Evolutionary conservation across 2,329 filamentous ascomycete genomes (phyloP), one percentile per base, ranked within the genome.

Genomic region (Hypoxylon sp.): DNA sequence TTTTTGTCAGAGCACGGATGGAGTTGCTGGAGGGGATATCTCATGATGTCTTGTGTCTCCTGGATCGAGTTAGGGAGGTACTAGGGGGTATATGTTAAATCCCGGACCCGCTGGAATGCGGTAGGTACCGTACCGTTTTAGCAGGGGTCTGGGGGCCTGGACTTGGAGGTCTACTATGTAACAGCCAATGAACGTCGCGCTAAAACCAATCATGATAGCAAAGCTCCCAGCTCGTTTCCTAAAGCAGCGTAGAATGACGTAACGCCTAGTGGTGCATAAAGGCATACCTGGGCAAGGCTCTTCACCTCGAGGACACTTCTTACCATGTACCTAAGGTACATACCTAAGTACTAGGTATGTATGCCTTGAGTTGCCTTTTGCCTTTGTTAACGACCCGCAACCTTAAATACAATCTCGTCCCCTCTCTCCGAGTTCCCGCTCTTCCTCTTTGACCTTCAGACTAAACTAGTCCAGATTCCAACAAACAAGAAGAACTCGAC

Each of bases 181-280:
- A 4, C 17, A 47, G 37, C 65, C 65, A 68, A 68, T 68, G 4
- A 68, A 30, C 28, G 24, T 34, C 17, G 6, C 20, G 26, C 11
- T 64, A 62, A 68, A 46, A 47, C 65, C 34, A 68, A 68, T 59
- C 65, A 59, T 44, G 26, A 54, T 59, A n/a, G 41, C 41, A 46
- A 56, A 59, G 24, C 57, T 46, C 28, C 56, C 43, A 62, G 56
- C 56, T 68, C 44, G 11, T 61, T 63, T 52, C 59, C 62, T 28
- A 56, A 62, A 65, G 20, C 46, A 15, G 65, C 19, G 15, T 62
- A 62, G 56, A 19, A 62, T 67, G 65, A 68, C 65, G 62, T 68
- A 66, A 44, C 13, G 28, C 28, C 11, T 53, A 56, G 49, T 15
- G 7, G 46, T 22, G 26, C 34, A 17, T 39, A 17, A 39, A 4